Evolutionary conservation across 257 asterid species (phyloP).

Genomic region (Nicotiana knightiana): DNA sequence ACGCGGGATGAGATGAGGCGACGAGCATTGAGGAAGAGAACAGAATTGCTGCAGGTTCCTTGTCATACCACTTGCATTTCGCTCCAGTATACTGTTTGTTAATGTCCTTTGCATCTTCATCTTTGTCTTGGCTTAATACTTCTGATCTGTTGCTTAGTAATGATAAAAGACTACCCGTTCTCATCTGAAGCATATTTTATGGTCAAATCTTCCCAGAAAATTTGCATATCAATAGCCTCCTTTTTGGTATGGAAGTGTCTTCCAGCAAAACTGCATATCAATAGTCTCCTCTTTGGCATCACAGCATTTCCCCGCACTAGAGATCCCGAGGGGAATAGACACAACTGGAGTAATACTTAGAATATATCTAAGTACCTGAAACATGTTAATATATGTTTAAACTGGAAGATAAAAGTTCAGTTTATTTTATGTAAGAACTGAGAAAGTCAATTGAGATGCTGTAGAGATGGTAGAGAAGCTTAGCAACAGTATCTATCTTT

Average conservation of each 20-base stretch:
- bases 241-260: not conserved
- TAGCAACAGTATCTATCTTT: not conserved
- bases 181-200: slow-evolving; percentile 2
- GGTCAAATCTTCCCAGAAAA: not conserved
- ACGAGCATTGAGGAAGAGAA: slow-evolving; percentile 77
- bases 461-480: not conserved
- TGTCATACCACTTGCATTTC: not conserved
- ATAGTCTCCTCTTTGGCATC: not conserved
- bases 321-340: not conserved
- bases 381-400: not conserved
- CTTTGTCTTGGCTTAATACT: not conserved
- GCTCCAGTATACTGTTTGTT: not conserved
- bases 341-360: not conserved
- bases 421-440: not conserved
- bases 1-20: slow-evolving; percentile 97
- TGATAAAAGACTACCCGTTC: not conserved
- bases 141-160: not conserved
- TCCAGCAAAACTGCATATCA: not conserved
- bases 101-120: not conserved
- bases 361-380: not conserved
- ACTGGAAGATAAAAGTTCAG: not conserved
- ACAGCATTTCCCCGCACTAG: not conserved
- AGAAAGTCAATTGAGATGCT: not conserved
- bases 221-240: not conserved
- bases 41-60: slow-evolving; percentile 77